Percentiles rank a stretch among this genome's conserved stretches.
phyloP scores from a whole-genome alignment of 163 green algal genomes.

The Trebouxia gelatinosa region DNA sequence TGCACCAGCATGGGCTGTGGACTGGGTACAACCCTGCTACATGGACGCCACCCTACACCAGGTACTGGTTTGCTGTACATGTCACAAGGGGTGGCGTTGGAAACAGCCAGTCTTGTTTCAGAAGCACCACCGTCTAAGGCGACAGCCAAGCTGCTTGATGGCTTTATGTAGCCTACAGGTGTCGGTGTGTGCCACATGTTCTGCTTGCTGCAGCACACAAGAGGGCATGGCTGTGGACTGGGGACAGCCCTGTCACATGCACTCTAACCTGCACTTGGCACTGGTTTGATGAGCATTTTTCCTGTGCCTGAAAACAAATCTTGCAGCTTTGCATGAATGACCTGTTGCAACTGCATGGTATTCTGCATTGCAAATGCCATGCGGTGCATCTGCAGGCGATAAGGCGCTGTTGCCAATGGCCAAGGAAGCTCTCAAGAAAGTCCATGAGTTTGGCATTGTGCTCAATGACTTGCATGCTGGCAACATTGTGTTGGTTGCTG shows the following conservation, averaged over 20 bases:
- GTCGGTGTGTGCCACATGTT: constrained; percentile 19
- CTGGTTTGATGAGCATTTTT: background rate
- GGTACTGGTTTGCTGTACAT: background rate
- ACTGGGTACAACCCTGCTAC: constrained; percentile 2
- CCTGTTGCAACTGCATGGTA: background rate
- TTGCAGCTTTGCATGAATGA: background rate
- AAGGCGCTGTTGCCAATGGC: constrained; percentile 1
- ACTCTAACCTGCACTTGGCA: background rate
- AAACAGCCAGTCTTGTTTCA: constrained; percentile 15
- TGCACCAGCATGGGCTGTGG: background rate
- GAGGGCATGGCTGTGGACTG: constrained; percentile 11
- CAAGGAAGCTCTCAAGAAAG: background rate
- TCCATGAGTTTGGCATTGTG: background rate
- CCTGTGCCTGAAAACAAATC: no score
- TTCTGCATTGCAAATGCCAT: background rate
- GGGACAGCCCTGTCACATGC: background rate
- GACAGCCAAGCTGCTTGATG: constrained; percentile 8
- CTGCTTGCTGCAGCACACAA: constrained; percentile 10
- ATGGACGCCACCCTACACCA: background rate
- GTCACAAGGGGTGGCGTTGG: no score
- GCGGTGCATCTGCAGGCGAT: constrained; percentile 14
- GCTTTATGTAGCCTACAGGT: constrained; percentile 2
- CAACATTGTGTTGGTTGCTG: background rate
- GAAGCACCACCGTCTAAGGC: constrained; percentile 3
- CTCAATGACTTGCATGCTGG: constrained; percentile 8